Evolutionary conservation across 140 eudicot species (phyloP), one percentile per base, ranked within the genome.

Genomic region (Bidens hawaiensis): DNA sequence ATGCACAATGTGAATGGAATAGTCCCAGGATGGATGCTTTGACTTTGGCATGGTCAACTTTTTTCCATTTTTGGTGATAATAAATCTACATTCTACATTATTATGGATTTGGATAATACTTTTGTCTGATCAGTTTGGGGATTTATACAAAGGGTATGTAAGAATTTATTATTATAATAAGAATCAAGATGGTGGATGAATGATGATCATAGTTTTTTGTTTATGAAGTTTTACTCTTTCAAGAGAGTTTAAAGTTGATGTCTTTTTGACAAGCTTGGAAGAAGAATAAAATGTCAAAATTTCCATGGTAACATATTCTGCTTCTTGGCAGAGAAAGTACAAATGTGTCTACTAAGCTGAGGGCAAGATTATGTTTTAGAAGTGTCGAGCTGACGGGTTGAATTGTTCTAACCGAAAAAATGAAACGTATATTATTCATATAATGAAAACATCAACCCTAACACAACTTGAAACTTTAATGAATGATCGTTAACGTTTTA

Each of bases 1-100:
- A n/a, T n/a, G n/a, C 82, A 75, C 65, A 81, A 75, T 63, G 42
- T 75, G 59, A 77, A 71, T 25, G 93, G 85, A 27, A 16, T 81
- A 47, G 66, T 81, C 46, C 87, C 93, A 6, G 93, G 82, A 26
- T 84, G 93, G 93, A 84, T 84, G 93, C 93, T 81, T 60, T 84
- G 71, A 81, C 50, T 65, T 73, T 17, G 18, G 17, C 50, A 43
- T 55, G 72, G 67, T 72, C 7, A 61, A 68, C 34, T 47, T 3
- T 62, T 34, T 17, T 52, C 34, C 8, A 23, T 42, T 63, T 53
- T 71, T 61, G 69, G 69, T 70, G 69, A 49, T 61, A 70, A 42
- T 42, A 42, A 42, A 42, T 52, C 24, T 40, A 27, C 50, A 43
- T 34, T 23, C 40, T 51, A 6, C 62, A n/a, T n/a, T n/a, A n/a